phyloP scores from a whole-genome alignment of 345 rosid species.

The Eucalyptus caleyi region DNA sequence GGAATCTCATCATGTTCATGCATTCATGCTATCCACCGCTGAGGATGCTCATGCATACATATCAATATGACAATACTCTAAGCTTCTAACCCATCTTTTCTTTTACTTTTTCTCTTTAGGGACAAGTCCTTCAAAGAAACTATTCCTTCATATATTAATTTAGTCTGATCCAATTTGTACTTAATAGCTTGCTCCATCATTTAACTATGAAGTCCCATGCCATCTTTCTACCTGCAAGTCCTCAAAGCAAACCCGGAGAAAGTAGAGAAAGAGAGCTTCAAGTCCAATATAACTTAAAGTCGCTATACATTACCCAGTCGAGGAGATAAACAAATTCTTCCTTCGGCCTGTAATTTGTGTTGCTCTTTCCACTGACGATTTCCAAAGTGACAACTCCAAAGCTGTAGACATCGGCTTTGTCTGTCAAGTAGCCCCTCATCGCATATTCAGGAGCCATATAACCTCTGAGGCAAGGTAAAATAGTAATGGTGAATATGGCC shows the following conservation, averaged over 20 bases:
- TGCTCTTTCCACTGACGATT: conserved; percentile 90
- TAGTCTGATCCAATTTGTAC: background rate
- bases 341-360: conserved; percentile 89
- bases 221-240: background rate
- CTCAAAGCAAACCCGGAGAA: background rate
- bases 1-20: background rate
- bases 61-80: background rate
- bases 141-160: background rate
- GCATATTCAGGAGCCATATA: conserved; percentile 99
- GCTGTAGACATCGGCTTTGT: conserved; percentile 89
- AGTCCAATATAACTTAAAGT: background rate
- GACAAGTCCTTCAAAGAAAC: background rate
- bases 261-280: background rate
- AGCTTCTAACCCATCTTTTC: background rate
- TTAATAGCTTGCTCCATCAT: background rate
- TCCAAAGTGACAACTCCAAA: conserved; percentile 77
- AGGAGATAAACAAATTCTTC: conserved; percentile 95
- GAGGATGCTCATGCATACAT: background rate
- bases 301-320: conserved; percentile 46
- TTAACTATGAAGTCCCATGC: background rate
- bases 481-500: too few relatives aligned
- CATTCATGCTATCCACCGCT: background rate
- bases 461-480: conserved; percentile 22
- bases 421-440: conserved; percentile 96
- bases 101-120: background rate